Evolutionary conservation across 2,329 filamentous ascomycete genomes (phyloP), one percentile per base, ranked within the genome.

Genomic region (Ceratocystis smalleyi): DNA sequence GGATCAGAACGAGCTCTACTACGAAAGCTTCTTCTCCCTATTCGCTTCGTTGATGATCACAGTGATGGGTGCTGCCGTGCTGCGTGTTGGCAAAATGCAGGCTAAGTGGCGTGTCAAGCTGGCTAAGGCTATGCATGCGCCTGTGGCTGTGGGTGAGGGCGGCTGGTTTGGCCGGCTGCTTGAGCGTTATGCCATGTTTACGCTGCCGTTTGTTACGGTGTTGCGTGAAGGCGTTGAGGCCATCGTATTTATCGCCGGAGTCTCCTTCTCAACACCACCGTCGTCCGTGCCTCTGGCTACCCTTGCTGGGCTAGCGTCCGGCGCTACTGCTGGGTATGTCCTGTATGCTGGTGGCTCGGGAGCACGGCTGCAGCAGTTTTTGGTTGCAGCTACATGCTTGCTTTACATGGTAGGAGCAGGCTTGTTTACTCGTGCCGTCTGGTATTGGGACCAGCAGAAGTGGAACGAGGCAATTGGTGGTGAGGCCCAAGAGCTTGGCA

Each of bases 71-170:
- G 86, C 84, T 40, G 89, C 88, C 3, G 81, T 95, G 35, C 82
- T 95, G 6, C 85, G 90, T 30, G 81, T 95, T 64, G 87, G 84
- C 67, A 94, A 92, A 74, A 81, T 94, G 73, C 88, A 91, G 72
- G 85, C 87, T 67, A 94, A 94, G 75, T 95, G 90, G 91, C 82
- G 84, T n/a, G 77, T 86, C 70, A 94, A 94, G 81, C 82, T 95
- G 27, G 82, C 85, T 19, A 82, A 82, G 69, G 83, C 87, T 1
- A 75, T 94, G 35, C 83, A 88, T 68, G 72, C 71, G 1, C 76
- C 79, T 10, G 68, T 77, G 66, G 73, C 72, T 49, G 76, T 80
- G 12, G 76, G 81, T 12, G 73, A 72, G 49, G 77, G 79, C 17
- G 77, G 81, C 15, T 76, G 77, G 70, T 61, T 91, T 67, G 87